phyloP scores from a whole-genome alignment of 2,329 filamentous ascomycete species.

The Hypoxylon sp. region DNA sequence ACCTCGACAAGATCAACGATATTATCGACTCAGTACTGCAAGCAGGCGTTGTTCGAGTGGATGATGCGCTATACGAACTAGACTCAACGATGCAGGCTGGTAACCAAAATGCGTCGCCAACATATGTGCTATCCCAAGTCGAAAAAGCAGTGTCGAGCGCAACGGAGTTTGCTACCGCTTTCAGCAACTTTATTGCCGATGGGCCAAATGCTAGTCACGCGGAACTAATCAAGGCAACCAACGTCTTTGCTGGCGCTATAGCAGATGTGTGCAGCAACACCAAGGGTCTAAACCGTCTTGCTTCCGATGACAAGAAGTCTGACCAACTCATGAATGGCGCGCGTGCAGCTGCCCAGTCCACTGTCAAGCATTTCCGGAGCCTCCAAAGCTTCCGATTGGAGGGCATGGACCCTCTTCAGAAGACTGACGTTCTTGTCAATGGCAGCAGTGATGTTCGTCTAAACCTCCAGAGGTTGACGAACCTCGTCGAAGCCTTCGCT shows the following conservation, averaged over 20 bases:
- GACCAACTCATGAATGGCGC: slow-evolving; percentile 88
- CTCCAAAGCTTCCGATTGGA: slow-evolving; percentile 95
- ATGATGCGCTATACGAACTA: slow-evolving; percentile 96
- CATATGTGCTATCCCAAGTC: slow-evolving; percentile 95
- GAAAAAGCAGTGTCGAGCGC: slow-evolving; percentile 95
- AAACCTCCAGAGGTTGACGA: slow-evolving; percentile 92
- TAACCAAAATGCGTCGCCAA: slow-evolving; percentile 96
- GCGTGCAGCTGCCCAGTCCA: slow-evolving; percentile 85
- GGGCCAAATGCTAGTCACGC: slow-evolving; percentile 91
- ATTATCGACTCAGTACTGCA: slow-evolving; percentile 98
- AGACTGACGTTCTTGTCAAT: slow-evolving; percentile 97
- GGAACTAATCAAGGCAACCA: slow-evolving; percentile 93
- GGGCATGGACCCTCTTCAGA: slow-evolving; percentile 89
- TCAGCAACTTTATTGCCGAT: slow-evolving; percentile 98
- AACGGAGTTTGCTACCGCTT: slow-evolving; percentile 97
- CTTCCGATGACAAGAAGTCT: slow-evolving; percentile 94
- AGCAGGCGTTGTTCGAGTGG: slow-evolving; percentile 91
- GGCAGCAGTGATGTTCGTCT: slow-evolving; percentile 97
- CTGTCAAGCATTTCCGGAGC: slow-evolving; percentile 94
- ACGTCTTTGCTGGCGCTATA: slow-evolving; percentile 89
- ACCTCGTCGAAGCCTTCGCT: slow-evolving; percentile 91
- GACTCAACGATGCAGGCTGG: slow-evolving; percentile 98
- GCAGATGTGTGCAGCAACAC: slow-evolving; percentile 96
- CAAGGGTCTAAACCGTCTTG: slow-evolving; percentile 92
- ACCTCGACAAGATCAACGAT: slow-evolving; percentile 93